These are phyloP conservation scores for Triticum aestivum DNA, from an alignment of 176 grass and related monocot species.

Conservation along the genomic window IWGSC_CS_RefSeq_v2.1 NC_057796.1:430207793-430208292, in stretches of 20 bases:
- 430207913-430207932: slow-evolving; percentile 17
- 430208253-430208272: slow-evolving; percentile 53
- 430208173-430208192: slow-evolving; percentile 15
- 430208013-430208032: slow-evolving; percentile 83
- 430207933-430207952: slow-evolving; percentile 84
- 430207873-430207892: slow-evolving; percentile 15
- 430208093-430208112: slow-evolving; percentile 75
- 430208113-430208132: slow-evolving; percentile 97
- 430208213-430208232: neutral
- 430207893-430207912: slow-evolving; percentile 13
- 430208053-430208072: slow-evolving; percentile 98
- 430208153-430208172: neutral
- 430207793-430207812: neutral
- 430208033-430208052: slow-evolving; percentile 87
- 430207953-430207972: slow-evolving; percentile 98
- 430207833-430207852: neutral
- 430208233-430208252: slow-evolving; percentile 80
- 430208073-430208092: slow-evolving; percentile 99
- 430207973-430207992: slow-evolving; percentile 92
- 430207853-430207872: neutral
- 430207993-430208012: slow-evolving; percentile 90
- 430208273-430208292: slow-evolving; percentile 51
- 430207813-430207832: neutral
- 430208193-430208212: slow-evolving; percentile 19
- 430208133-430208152: slow-evolving; percentile 68